These are phyloP conservation scores for Rhizopogon vinicolor DNA, from an alignment of 768 basidiomycete species.

Conservation along the genomic window DNA sequence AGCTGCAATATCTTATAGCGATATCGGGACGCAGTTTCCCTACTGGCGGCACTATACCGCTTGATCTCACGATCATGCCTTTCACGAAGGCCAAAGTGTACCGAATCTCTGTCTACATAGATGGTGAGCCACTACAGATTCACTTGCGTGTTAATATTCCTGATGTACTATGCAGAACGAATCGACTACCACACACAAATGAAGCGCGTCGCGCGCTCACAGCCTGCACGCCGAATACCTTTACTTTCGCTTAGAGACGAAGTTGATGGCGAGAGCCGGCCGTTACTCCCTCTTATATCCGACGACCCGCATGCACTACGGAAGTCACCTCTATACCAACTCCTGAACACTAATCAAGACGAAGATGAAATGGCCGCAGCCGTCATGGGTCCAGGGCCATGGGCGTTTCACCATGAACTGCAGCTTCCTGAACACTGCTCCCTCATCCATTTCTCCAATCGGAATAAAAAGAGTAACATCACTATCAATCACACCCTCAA, in stretches of 20 bases:
- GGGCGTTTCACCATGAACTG: slow-evolving; percentile 70
- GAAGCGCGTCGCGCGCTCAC: slow-evolving; percentile 64
- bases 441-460: slow-evolving; percentile 72
- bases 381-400: slow-evolving; percentile 81
- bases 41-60: slow-evolving; percentile 79
- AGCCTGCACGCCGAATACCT: slow-evolving; percentile 53
- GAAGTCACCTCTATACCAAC: slow-evolving; percentile 59
- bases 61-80: slow-evolving; percentile 81
- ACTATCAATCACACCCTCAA: slow-evolving; percentile 74
- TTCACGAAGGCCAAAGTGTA: slow-evolving; percentile 83
- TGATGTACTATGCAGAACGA: slow-evolving; percentile 47
- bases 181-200: slow-evolving; percentile 75
- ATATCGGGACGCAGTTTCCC: slow-evolving; percentile 78
- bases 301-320: slow-evolving; percentile 59
- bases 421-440: slow-evolving; percentile 63
- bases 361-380: slow-evolving; percentile 52
- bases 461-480: slow-evolving; percentile 70
- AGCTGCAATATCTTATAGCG: slow-evolving; percentile 77
- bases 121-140: slow-evolving; percentile 51
- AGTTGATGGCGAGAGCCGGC: slow-evolving; percentile 45
- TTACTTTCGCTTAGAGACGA: slow-evolving; percentile 57
- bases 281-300: slow-evolving; percentile 76
- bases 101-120: slow-evolving; percentile 65
- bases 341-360: slow-evolving; percentile 46
- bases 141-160: background rate